These are phyloP conservation scores for Hymenoscyphus albidus DNA, from an alignment of 2,329 filamentous ascomycete species.

Conservation along the genomic window DNA sequence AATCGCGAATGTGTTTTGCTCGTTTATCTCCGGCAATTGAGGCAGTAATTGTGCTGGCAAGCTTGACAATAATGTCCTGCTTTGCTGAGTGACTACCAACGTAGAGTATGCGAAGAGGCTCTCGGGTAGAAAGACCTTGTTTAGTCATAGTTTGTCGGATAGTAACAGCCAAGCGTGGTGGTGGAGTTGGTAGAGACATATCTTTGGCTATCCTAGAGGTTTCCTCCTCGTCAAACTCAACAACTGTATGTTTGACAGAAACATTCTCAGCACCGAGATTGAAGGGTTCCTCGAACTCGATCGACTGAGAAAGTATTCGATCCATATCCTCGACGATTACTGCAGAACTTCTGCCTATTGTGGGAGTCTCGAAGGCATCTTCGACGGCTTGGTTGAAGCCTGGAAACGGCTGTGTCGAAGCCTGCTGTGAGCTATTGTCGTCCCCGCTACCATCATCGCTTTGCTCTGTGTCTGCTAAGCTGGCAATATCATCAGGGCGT, in stretches of 20 bases:
- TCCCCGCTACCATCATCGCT: constrained; percentile 35
- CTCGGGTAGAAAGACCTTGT: constrained; percentile 42
- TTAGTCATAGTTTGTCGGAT: constrained; percentile 49
- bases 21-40: constrained; percentile 36
- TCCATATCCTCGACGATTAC: constrained; percentile 30
- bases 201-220: constrained; percentile 36
- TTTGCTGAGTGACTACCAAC: constrained; percentile 42
- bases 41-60: constrained; percentile 46
- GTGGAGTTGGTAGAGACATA: constrained; percentile 35
- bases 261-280: constrained; percentile 39
- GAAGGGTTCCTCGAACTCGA: constrained; percentile 45
- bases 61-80: constrained; percentile 43
- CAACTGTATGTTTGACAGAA: constrained; percentile 45
- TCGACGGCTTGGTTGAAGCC: constrained; percentile 28
- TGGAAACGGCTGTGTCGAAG: constrained; percentile 23
- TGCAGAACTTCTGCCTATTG: constrained; percentile 32
- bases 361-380: constrained; percentile 32
- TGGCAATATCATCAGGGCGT: constrained; percentile 35
- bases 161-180: constrained; percentile 40
- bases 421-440: constrained; percentile 22
- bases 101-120: constrained; percentile 48
- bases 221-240: constrained; percentile 41
- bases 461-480: constrained; percentile 35
- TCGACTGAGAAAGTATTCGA: constrained; percentile 36
- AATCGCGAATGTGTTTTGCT: constrained; percentile 31